Percentiles rank a stretch among this genome's conserved stretches.
These are phyloP conservation scores for Vigna trinervia DNA, from an alignment of 306 rosid species.

Conservation along the genomic window DNA sequence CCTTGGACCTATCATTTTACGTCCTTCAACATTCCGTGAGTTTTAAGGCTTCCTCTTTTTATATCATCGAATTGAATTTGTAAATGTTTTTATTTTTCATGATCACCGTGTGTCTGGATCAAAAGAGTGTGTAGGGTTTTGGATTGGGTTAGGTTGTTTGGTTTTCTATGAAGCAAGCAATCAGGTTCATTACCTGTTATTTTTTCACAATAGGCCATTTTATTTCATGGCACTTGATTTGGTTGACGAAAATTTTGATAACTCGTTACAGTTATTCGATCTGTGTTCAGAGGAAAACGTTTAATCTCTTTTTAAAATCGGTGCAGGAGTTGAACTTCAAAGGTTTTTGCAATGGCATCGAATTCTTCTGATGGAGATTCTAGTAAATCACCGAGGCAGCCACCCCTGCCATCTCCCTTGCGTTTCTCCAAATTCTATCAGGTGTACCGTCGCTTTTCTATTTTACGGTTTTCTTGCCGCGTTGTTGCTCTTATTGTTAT, in stretches of 20 bases:
- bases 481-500: constrained; percentile 35
- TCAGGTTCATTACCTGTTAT: constrained; percentile 39
- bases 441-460: constrained; percentile 48
- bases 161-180: constrained; percentile 38
- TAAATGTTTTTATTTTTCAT: not conserved
- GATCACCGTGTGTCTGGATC: constrained; percentile 46
- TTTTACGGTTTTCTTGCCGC: not conserved
- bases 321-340: constrained; percentile 46
- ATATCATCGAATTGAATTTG: not conserved
- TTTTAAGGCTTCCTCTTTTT: constrained; percentile 48
- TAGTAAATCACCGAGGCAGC: constrained; percentile 56
- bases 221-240: constrained; percentile 21
- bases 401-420: constrained; percentile 88
- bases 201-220: constrained; percentile 9
- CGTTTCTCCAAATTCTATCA: constrained; percentile 87
- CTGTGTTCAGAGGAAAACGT: not conserved
- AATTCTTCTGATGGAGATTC: constrained; percentile 68
- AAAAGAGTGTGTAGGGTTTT: constrained; percentile 50
- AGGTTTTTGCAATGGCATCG: constrained; percentile 58
- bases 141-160: constrained; percentile 29
- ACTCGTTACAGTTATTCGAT: not conserved
- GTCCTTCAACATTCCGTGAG: constrained; percentile 61
- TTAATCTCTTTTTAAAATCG: constrained; percentile 36
- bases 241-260: constrained; percentile 14
- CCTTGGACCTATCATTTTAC: constrained; percentile 52